These are phyloP conservation scores for Dioscorea cayenensis DNA, from an alignment of 116 monocot genomes.

Conservation along the genomic window DNA sequence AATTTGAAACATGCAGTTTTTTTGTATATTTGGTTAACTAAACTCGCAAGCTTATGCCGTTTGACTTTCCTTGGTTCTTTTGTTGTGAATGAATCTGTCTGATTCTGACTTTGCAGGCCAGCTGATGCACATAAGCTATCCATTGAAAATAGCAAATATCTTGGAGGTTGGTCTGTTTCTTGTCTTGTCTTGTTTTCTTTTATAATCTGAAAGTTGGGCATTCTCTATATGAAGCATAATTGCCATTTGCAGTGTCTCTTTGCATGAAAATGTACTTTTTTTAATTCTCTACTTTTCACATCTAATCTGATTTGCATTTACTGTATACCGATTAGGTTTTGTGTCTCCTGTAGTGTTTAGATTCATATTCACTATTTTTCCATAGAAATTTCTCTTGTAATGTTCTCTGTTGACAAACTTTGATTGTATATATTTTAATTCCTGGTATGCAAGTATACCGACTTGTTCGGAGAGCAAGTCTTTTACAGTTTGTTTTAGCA, in stretches of 20 bases:
- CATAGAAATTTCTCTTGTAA: no score
- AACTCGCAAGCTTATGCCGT: not conserved
- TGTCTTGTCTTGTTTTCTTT: conserved; percentile 1
- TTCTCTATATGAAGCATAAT: not conserved
- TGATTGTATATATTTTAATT: no score
- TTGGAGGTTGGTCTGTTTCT: conserved; percentile 73
- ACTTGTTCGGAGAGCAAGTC: no score
- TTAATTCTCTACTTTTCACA: not conserved
- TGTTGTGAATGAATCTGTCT: not conserved
- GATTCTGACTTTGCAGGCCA: conserved; percentile 37
- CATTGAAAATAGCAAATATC: conserved; percentile 99
- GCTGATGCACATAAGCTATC: conserved; percentile 91
- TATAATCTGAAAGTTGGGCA: not conserved
- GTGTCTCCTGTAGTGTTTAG: no score
- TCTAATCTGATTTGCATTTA: not conserved
- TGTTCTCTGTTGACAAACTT: no score
- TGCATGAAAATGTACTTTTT: not conserved
- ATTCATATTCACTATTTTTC: no score
- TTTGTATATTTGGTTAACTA: not conserved
- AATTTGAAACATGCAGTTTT: conserved; percentile 4
- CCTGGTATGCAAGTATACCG: no score
- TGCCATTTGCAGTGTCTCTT: not conserved
- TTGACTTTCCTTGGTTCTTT: not conserved
- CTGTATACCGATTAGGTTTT: not conserved
- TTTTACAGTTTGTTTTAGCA: no score